phyloP scores from a whole-genome alignment of 768 basidiomycete species.

The Collybiopsis confluens region DNA sequence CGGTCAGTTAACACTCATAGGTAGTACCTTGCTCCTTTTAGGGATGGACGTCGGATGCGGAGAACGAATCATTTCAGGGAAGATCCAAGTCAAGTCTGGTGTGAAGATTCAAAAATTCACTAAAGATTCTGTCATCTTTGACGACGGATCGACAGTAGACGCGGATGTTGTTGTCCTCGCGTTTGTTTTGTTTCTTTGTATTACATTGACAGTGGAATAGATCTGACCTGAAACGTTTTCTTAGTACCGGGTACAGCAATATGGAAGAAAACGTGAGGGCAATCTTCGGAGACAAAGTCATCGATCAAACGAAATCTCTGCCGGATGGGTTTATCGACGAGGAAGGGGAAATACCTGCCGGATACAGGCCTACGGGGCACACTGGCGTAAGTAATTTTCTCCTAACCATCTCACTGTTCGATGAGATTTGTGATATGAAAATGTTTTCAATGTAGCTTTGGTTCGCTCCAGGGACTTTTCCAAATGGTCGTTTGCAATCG shows the following conservation, averaged over 20 bases:
- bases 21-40: conserved; percentile 6
- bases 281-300: conserved; percentile 22
- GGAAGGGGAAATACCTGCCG: conserved; percentile 23
- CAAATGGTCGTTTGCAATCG: conserved; percentile 18
- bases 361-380: conserved; percentile 26
- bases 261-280: conserved; percentile 16
- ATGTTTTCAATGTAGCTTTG: conserved; percentile 19
- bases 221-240: too few species aligned
- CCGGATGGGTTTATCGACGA: conserved; percentile 24
- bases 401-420: too few species aligned
- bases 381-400: conserved; percentile 19
- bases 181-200: conserved; percentile 14
- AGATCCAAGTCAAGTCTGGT: conserved; percentile 56
- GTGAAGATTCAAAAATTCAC: conserved; percentile 33
- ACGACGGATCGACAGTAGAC: conserved; percentile 30
- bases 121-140: conserved; percentile 28
- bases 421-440: too few species aligned
- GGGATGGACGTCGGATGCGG: conserved; percentile 44
- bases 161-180: conserved; percentile 46
- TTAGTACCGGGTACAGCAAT: conserved; percentile 23
- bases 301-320: conserved; percentile 11
- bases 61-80: conserved; percentile 46
- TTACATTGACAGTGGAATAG: background rate
- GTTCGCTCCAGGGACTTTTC: conserved; percentile 24
- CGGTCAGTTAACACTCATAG: too few species aligned